phyloP scores from a whole-genome alignment of 495 filamentous ascomycete genomes.

The Collariella sp. region DNA sequence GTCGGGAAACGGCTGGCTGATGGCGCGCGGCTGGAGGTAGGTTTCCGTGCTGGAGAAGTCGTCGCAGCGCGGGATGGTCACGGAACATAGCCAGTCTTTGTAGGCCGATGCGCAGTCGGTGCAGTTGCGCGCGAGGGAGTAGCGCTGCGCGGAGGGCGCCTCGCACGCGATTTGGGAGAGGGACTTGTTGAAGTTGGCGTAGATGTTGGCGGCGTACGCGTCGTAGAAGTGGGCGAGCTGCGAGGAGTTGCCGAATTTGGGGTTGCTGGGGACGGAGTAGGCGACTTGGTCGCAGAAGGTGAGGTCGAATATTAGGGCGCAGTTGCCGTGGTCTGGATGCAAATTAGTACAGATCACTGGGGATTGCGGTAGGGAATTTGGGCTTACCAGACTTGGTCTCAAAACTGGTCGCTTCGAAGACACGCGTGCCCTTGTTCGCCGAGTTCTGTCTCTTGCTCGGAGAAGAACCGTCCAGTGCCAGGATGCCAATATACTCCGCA shows the following conservation, averaged over 20 bases:
- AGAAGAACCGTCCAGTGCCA: slow-evolving; percentile 49
- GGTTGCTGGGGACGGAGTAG: slow-evolving; percentile 82
- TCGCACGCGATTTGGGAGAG: slow-evolving; percentile 81
- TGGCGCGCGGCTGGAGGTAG: slow-evolving; percentile 60
- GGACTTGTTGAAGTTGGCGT: slow-evolving; percentile 68
- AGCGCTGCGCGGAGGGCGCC: slow-evolving; percentile 54
- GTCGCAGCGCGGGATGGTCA: slow-evolving; percentile 83
- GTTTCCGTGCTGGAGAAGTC: slow-evolving; percentile 55
- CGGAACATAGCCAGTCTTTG: slow-evolving; percentile 88
- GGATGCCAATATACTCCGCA: slow-evolving; percentile 58
- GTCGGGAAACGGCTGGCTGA: slow-evolving; percentile 60
- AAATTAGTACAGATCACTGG: not conserved
- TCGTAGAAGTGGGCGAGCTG: slow-evolving; percentile 62
- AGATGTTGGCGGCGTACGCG: slow-evolving; percentile 47
- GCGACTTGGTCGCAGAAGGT: slow-evolving; percentile 76
- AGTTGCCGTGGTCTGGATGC: slow-evolving; percentile 46
- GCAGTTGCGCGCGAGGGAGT: slow-evolving; percentile 73
- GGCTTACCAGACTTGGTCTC: slow-evolving; percentile 68
- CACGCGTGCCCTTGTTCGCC: slow-evolving; percentile 56
- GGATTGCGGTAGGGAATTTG: not conserved
- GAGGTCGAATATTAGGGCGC: slow-evolving; percentile 74
- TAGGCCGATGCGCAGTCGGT: slow-evolving; percentile 69
- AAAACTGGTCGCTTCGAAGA: slow-evolving; percentile 61
- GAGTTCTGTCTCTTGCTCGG: slow-evolving; percentile 41
- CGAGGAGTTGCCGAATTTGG: slow-evolving; percentile 42